These are phyloP conservation scores for Kodamaea fungicola DNA, from an alignment of 1,139 yeast species.

Conservation along the genomic window DNA sequence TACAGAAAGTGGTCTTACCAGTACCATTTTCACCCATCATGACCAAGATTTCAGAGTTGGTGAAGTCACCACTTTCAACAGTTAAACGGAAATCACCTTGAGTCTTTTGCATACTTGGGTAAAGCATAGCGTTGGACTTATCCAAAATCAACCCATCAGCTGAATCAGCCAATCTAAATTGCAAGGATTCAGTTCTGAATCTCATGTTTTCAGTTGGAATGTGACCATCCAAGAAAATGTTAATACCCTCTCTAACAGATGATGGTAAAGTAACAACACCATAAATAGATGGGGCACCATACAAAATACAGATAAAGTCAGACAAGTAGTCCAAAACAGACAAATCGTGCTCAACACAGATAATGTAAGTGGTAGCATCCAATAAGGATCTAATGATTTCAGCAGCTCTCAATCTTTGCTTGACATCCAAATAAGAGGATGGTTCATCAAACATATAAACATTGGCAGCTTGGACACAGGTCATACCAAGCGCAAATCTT, in stretches of 20 bases:
- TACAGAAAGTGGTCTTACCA: slow-evolving; percentile 97
- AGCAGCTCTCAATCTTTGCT: slow-evolving; percentile 98
- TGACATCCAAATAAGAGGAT: slow-evolving; percentile 94
- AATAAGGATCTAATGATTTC: slow-evolving; percentile 84
- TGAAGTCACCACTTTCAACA: slow-evolving; percentile 84
- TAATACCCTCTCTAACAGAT: slow-evolving; percentile 97
- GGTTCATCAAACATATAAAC: slow-evolving; percentile 99
- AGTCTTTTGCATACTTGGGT: slow-evolving; percentile 83
- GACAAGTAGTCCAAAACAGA: slow-evolving; percentile 95
- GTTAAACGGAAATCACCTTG: slow-evolving; percentile 91
- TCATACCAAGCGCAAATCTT: slow-evolving; percentile 96
- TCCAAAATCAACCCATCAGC: slow-evolving; percentile 74
- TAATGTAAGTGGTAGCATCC: slow-evolving; percentile 73
- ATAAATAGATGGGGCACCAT: slow-evolving; percentile 97
- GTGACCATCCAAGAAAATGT: slow-evolving; percentile 95
- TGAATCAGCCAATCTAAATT: slow-evolving; percentile 92
- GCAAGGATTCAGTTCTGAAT: slow-evolving; percentile 92
- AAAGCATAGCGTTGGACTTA: slow-evolving; percentile 71
- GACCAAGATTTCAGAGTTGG: slow-evolving; percentile 93
- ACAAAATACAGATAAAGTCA: slow-evolving; percentile 91
- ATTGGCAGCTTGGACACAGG: slow-evolving; percentile 91
- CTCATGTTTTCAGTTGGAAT: slow-evolving; percentile 95
- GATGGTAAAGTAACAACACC: slow-evolving; percentile 97
- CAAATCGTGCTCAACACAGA: slow-evolving; percentile 97
- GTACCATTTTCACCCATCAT: slow-evolving; percentile 99